These are phyloP conservation scores for Phytophthora pisi DNA, from an alignment of 352 stramenopile genomes.

Conservation along the genomic window DNA sequence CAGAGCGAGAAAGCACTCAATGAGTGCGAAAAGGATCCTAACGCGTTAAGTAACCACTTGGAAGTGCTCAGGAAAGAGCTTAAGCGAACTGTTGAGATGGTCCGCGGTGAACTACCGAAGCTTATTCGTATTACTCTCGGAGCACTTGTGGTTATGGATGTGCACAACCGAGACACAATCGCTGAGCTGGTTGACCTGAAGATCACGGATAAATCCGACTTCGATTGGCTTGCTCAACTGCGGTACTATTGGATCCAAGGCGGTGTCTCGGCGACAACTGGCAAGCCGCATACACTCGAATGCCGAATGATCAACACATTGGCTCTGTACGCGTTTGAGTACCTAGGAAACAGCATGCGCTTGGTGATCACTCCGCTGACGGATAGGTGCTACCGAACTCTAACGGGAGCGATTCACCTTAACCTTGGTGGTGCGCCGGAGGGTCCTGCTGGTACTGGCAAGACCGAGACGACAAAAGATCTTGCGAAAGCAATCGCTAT, in stretches of 20 bases:
- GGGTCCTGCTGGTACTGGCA: conserved; percentile 90
- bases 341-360: conserved; percentile 91
- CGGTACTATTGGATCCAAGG: conserved; percentile 93
- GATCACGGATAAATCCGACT: conserved; percentile 84
- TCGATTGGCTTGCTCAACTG: conserved; percentile 94
- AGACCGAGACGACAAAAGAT: conserved; percentile 94
- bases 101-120: conserved; percentile 93
- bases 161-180: conserved; percentile 95
- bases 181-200: conserved; percentile 88
- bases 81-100: conserved; percentile 90
- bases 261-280: conserved; percentile 82
- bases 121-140: conserved; percentile 91
- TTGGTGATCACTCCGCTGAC: conserved; percentile 94
- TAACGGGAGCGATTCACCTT: conserved; percentile 91
- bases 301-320: conserved; percentile 95
- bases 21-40: conserved; percentile 35
- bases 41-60: conserved; percentile 68
- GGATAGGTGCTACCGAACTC: conserved; percentile 91
- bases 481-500: conserved; percentile 92
- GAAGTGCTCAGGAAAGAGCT: conserved; percentile 77
- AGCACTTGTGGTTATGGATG: conserved; percentile 95
- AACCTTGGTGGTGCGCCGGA: conserved; percentile 92
- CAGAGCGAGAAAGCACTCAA: conserved; percentile 79
- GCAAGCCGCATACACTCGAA: conserved; percentile 85
- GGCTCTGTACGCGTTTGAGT: conserved; percentile 92